A percentile compares a stretch with the other conserved stretches of the same genome.
Conservation (phyloP, 2,329 filamentous ascomycete species). For the Coleophoma crateriformis region DNA sequence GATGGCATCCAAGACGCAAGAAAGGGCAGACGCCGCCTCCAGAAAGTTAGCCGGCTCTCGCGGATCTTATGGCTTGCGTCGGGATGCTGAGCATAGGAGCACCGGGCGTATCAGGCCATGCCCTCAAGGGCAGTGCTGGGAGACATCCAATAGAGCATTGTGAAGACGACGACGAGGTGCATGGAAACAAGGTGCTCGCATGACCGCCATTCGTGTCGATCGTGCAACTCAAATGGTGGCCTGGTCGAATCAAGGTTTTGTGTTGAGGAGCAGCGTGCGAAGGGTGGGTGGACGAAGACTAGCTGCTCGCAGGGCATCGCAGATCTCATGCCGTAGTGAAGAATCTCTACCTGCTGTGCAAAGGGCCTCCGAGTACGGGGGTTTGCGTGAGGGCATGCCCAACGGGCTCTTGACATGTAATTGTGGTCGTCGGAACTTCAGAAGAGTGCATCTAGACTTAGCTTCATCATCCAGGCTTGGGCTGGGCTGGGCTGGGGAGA, state of each 20-base stretch:
- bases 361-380: too few relatives aligned
- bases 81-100: not conserved
- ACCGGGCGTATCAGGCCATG: not conserved
- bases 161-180: not conserved
- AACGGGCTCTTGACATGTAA: too few relatives aligned
- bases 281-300: not conserved
- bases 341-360: not conserved
- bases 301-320: not conserved
- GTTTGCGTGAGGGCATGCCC: too few relatives aligned
- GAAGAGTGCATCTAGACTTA: too few relatives aligned
- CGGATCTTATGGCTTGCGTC: not conserved
- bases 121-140: constrained; percentile 1
- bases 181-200: constrained; percentile 17
- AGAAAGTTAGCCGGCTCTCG: not conserved
- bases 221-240: constrained; percentile 16
- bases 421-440: too few relatives aligned
- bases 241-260: not conserved
- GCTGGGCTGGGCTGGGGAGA: not conserved
- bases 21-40: not conserved
- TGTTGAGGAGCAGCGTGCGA: not conserved
- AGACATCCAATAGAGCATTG: not conserved
- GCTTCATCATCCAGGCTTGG: too few relatives aligned
- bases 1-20: not conserved
- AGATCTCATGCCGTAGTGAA: not conserved
- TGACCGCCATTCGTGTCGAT: constrained; percentile 19